A percentile compares a stretch with the other conserved stretches of the same genome.
These are phyloP conservation scores for Gossypium schwendimanii DNA, from an alignment of 441 rosid genomes.

Conservation along the genomic window DNA sequence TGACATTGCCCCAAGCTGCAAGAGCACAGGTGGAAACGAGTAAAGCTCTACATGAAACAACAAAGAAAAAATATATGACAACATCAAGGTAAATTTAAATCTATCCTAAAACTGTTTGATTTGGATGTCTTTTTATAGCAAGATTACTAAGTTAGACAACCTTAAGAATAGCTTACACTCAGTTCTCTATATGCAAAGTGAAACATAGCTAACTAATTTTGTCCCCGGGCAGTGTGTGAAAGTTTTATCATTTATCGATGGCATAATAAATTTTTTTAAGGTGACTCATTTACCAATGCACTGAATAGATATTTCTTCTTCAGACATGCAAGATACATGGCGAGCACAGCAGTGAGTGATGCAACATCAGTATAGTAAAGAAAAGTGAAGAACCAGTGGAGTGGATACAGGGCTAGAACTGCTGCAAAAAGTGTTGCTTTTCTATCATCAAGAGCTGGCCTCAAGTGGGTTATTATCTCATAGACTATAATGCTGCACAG, in stretches of 20 bases:
- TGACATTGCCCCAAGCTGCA: slow-evolving; percentile 73
- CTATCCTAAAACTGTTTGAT: slow-evolving; percentile 2
- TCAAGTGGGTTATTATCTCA: slow-evolving; percentile 56
- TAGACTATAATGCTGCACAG: slow-evolving; percentile 60
- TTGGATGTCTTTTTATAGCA: neutral
- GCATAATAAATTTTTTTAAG: slow-evolving; percentile 6
- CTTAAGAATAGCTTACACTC: neutral
- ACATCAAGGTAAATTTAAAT: neutral
- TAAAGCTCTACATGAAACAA: slow-evolving; percentile 9
- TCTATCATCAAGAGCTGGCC: slow-evolving; percentile 51
- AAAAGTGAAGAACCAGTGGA: slow-evolving; percentile 92
- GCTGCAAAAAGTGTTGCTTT: slow-evolving; percentile 50
- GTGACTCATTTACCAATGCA: slow-evolving; percentile 56
- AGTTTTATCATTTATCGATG: neutral
- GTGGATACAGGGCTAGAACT: slow-evolving; percentile 66
- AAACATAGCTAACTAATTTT: neutral
- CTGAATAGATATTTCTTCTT: slow-evolving; percentile 60
- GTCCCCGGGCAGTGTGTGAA: neutral
- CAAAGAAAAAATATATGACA: neutral
- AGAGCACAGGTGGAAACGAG: slow-evolving; percentile 12
- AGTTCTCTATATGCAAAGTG: neutral
- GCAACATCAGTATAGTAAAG: slow-evolving; percentile 95
- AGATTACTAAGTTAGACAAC: neutral
- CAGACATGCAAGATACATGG: slow-evolving; percentile 81
- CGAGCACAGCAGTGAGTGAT: slow-evolving; percentile 72